A percentile compares a stretch with the other conserved stretches of the same genome.
These are phyloP conservation scores for Alternaria ventricosa DNA, from an alignment of 2,329 filamentous ascomycete species.

Conservation along the genomic window DNA sequence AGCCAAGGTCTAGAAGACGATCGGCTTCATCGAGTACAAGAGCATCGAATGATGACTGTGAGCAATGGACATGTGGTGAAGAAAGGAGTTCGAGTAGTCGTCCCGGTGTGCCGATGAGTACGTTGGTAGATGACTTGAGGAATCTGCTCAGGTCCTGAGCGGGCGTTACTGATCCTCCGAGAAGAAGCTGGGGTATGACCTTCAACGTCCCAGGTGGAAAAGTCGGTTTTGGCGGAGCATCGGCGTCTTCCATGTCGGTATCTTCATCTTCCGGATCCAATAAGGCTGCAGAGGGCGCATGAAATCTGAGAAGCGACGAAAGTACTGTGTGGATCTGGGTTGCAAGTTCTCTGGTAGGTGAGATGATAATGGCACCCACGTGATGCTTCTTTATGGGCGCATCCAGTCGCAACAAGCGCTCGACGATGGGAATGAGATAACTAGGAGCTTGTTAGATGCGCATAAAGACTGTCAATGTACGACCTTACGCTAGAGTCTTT, in stretches of 20 bases:
- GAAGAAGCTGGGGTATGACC: conserved; percentile 78
- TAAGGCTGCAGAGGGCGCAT: conserved; percentile 75
- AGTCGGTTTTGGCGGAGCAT: conserved; percentile 45
- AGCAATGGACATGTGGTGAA: conserved; percentile 85
- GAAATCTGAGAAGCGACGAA: conserved; percentile 78
- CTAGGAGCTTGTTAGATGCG: conserved; percentile 12
- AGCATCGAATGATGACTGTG: conserved; percentile 87
- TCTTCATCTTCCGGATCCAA: conserved; percentile 61
- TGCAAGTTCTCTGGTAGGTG: conserved; percentile 90
- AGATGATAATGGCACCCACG: conserved; percentile 88
- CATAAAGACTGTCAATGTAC: background rate
- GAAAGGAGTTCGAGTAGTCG: conserved; percentile 85
- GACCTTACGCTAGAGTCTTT: conserved; percentile 41
- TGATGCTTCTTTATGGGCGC: conserved; percentile 89
- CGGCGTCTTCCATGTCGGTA: conserved; percentile 49
- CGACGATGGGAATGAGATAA: conserved; percentile 82
- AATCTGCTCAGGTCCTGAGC: conserved; percentile 88
- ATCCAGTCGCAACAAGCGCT: conserved; percentile 79
- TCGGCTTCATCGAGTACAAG: conserved; percentile 96
- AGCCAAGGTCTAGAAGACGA: conserved; percentile 88
- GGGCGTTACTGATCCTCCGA: conserved; percentile 80
- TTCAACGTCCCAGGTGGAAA: conserved; percentile 59
- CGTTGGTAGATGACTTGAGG: conserved; percentile 81
- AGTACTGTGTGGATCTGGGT: conserved; percentile 88
- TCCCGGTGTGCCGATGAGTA: conserved; percentile 90